These are phyloP conservation scores for Aquilaria yunnanensis DNA, from an alignment of 345 rosid genomes.

Conservation along the genomic window DNA sequence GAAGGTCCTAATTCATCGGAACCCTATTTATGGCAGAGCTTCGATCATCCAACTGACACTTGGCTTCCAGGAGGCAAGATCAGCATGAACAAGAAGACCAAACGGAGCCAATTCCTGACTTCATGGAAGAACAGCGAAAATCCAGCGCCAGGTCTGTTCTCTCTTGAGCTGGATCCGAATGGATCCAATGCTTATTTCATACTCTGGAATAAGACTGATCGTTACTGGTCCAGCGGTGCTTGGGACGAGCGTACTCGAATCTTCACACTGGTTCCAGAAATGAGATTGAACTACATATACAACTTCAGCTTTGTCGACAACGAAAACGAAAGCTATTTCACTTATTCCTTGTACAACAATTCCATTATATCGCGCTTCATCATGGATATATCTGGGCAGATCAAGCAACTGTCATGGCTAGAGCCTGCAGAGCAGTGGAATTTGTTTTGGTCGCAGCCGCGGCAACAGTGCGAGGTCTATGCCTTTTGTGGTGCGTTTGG, in stretches of 20 bases:
- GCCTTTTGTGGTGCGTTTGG: conserved; percentile 69
- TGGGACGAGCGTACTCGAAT: conserved; percentile 38
- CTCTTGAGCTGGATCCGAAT: conserved; percentile 50
- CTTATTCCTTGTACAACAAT: conserved; percentile 30
- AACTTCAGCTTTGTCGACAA: conserved; percentile 40
- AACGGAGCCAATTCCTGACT: conserved; percentile 27
- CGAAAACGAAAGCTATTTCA: conserved; percentile 52
- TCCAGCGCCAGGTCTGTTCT: conserved; percentile 69
- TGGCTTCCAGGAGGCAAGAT: conserved; percentile 74
- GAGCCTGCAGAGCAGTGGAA: conserved; percentile 34
- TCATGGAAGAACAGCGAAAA: conserved; percentile 63
- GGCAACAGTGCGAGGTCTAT: conserved; percentile 62
- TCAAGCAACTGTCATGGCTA: conserved; percentile 42
- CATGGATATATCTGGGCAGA: conserved; percentile 60
- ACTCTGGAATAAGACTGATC: conserved; percentile 40
- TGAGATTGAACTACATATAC: conserved; percentile 46
- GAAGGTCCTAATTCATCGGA: conserved; percentile 18
- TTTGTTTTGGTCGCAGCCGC: conserved; percentile 68
- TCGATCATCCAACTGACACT: conserved; percentile 56
- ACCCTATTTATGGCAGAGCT: conserved; percentile 57
- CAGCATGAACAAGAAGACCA: conserved; percentile 34
- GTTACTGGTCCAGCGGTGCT: conserved; percentile 58
- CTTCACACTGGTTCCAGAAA: conserved; percentile 60
- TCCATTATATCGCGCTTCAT: conserved; percentile 31
- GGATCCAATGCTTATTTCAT: conserved; percentile 45